Percentiles rank a stretch among this genome's conserved stretches.
phyloP scores from a whole-genome alignment of 257 asterid species.

The Linaria vulgaris region DNA sequence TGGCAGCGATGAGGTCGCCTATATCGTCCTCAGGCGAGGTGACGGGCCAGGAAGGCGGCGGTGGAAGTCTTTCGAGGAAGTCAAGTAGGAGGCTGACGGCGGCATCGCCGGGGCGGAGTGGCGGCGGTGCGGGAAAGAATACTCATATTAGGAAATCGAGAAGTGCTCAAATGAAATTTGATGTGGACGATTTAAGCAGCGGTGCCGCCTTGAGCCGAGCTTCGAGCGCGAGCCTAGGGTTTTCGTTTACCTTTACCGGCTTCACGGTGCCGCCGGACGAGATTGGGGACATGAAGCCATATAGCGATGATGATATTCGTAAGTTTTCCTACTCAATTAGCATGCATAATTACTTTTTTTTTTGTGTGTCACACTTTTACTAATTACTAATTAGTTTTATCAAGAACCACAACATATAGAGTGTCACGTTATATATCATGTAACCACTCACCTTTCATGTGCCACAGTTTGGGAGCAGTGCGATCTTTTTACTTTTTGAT shows the following conservation, averaged over 20 bases:
- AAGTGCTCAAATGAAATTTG: constrained; percentile 87
- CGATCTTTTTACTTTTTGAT: too few species aligned
- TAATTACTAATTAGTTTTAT: too few species aligned
- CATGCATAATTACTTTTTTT: too few species aligned
- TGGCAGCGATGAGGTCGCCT: constrained; percentile 59
- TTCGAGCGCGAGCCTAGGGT: constrained; percentile 91
- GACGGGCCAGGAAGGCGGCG: constrained; percentile 21
- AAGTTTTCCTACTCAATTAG: constrained; percentile 21
- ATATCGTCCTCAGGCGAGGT: constrained; percentile 23
- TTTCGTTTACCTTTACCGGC: constrained; percentile 89
- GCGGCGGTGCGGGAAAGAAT: constrained; percentile 41
- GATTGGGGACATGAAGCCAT: constrained; percentile 55
- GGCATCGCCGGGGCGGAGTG: constrained; percentile 66
- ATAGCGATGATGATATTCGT: constrained; percentile 79
- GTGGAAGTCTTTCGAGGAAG: constrained; percentile 53
- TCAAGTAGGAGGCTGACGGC: constrained; percentile 52
- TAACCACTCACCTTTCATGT: too few species aligned
- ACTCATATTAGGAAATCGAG: constrained; percentile 84
- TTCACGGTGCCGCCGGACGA: constrained; percentile 80
- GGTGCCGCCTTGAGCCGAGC: constrained; percentile 97
- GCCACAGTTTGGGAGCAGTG: too few species aligned
- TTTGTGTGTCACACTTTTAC: too few species aligned
- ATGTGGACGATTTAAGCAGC: constrained; percentile 75
- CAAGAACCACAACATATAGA: too few species aligned
- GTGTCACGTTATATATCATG: too few species aligned